Percentiles rank a stretch among this genome's conserved stretches.
Conservation (phyloP, 2,329 filamentous ascomycete genomes). For the Leptographium wingfieldii region DNA sequence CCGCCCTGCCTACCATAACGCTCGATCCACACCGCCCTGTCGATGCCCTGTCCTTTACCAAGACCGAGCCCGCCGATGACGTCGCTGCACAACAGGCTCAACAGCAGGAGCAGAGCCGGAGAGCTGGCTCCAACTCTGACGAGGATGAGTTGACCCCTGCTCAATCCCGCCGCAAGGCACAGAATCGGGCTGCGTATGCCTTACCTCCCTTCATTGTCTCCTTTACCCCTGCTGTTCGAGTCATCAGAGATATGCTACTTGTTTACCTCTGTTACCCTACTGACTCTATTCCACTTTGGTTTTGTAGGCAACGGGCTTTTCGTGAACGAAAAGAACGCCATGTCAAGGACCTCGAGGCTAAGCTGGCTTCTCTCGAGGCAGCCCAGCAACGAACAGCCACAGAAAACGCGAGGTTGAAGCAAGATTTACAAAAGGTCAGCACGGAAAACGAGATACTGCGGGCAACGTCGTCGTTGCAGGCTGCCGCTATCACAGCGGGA, state of each 20-base stretch:
- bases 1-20: slow-evolving; percentile 4
- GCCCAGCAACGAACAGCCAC: slow-evolving; percentile 58
- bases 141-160: slow-evolving; percentile 43
- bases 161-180: slow-evolving; percentile 46
- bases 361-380: slow-evolving; percentile 65
- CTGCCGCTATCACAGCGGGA: slow-evolving; percentile 15
- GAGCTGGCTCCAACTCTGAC: slow-evolving; percentile 38
- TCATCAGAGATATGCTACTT: background rate
- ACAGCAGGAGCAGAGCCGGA: slow-evolving; percentile 15
- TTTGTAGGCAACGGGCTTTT: slow-evolving; percentile 78
- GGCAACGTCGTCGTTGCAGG: slow-evolving; percentile 48
- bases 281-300: background rate
- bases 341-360: slow-evolving; percentile 83
- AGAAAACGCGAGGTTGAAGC: slow-evolving; percentile 79
- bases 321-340: slow-evolving; percentile 86
- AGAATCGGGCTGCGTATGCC: slow-evolving; percentile 49
- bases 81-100: slow-evolving; percentile 13
- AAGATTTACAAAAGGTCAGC: slow-evolving; percentile 67
- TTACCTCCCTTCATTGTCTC: background rate
- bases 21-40: slow-evolving; percentile 13
- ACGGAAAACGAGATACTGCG: slow-evolving; percentile 91
- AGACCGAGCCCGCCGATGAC: slow-evolving; percentile 26
- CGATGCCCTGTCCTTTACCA: slow-evolving; percentile 23
- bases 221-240: too few relatives aligned
- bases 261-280: background rate